phyloP scores from a whole-genome alignment of 192 early-diverging fungal genomes.

The Linnemannia hyalina region DNA sequence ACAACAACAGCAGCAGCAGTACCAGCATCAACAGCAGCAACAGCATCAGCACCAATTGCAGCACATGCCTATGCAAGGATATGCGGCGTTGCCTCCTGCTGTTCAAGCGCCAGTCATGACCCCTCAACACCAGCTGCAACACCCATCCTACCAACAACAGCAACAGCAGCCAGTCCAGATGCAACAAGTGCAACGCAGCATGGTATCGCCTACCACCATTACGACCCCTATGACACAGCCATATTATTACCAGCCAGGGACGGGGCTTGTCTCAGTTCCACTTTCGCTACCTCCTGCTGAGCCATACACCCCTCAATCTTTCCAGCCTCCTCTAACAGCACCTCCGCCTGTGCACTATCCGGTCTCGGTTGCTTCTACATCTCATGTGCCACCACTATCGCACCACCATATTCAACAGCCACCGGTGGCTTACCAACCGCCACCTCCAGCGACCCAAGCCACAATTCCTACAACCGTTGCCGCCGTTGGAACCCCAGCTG shows the following conservation, averaged over 20 bases:
- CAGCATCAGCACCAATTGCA: background rate
- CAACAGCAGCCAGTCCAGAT: background rate
- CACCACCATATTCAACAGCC: background rate
- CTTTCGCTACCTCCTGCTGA: constrained; percentile 11
- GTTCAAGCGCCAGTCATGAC: background rate
- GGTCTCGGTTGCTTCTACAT: background rate
- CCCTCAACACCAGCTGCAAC: background rate
- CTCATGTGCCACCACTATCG: background rate
- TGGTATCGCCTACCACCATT: background rate
- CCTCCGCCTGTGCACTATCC: background rate
- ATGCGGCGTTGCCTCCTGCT: background rate
- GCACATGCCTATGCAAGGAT: background rate
- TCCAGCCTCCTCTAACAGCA: constrained; percentile 6
- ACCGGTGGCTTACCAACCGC: background rate
- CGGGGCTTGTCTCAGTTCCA: constrained; percentile 46
- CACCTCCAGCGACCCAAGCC: background rate
- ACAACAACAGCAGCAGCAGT: background rate
- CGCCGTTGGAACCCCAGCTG: background rate
- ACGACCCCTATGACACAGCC: constrained; percentile 33
- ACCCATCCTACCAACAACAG: background rate
- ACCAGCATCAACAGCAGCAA: background rate
- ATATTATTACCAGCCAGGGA: constrained; percentile 48
- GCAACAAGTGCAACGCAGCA: background rate
- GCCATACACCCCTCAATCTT: constrained; percentile 13
- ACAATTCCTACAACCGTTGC: background rate